These are phyloP conservation scores for Hypsizygus ulmarius DNA, from an alignment of 1,284 basidiomycete species.

Conservation along the genomic window DNA sequence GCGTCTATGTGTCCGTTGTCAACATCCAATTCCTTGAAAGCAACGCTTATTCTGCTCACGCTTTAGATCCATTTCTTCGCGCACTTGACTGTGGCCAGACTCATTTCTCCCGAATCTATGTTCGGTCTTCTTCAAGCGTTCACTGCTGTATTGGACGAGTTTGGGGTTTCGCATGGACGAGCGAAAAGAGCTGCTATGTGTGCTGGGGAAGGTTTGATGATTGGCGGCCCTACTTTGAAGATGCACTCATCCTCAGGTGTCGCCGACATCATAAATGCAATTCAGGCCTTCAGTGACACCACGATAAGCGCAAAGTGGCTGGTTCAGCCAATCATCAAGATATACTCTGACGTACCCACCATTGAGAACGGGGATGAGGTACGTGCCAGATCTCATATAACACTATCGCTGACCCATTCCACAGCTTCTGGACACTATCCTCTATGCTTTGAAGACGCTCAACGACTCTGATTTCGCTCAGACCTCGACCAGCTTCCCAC, in stretches of 20 bases:
- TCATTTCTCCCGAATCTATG: conserved; percentile 77
- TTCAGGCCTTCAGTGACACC: conserved; percentile 65
- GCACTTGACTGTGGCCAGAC: conserved; percentile 71
- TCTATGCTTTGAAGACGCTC: conserved; percentile 53
- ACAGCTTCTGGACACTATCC: conserved; percentile 64
- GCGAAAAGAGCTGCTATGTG: conserved; percentile 84
- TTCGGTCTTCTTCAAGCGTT: conserved; percentile 78
- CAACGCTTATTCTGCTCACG: conserved; percentile 1
- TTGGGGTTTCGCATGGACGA: conserved; percentile 83
- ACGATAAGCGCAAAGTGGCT: conserved; percentile 56
- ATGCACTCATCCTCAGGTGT: conserved; percentile 48
- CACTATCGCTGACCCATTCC: conserved; percentile 2
- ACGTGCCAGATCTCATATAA: conserved; percentile 12
- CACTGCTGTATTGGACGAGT: conserved; percentile 83
- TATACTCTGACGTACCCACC: conserved; percentile 42
- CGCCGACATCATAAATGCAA: conserved; percentile 61
- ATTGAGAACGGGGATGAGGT: conserved; percentile 62
- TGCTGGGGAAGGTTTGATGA: conserved; percentile 84
- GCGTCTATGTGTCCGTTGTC: conserved; percentile 70
- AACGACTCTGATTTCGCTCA: conserved; percentile 57
- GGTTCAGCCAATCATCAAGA: conserved; percentile 53
- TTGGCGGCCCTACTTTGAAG: conserved; percentile 61
- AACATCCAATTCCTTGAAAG: conserved; percentile 1
- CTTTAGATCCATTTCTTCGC: conserved; percentile 87
- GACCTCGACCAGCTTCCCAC: conserved; percentile 55